A percentile compares a stretch with the other conserved stretches of the same genome.
Conservation (phyloP, 2,329 filamentous ascomycete species). For the Verticillium nubilum region DNA sequence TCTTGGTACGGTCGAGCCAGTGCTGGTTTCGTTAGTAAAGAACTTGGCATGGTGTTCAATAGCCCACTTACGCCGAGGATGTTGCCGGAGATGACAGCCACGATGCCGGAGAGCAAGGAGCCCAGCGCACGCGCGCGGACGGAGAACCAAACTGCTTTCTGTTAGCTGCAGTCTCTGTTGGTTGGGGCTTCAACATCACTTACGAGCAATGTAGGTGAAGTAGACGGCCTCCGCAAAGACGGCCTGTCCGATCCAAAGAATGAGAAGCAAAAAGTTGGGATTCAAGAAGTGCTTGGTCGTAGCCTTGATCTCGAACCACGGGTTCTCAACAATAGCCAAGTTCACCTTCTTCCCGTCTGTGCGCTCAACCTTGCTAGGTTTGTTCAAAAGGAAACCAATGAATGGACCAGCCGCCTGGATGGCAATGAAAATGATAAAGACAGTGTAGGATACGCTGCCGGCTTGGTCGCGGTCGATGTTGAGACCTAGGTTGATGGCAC, state of each 20-base stretch:
- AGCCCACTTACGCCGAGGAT: constrained; percentile 47
- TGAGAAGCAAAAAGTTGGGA: constrained; percentile 56
- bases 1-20: constrained; percentile 53
- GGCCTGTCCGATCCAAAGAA: constrained; percentile 64
- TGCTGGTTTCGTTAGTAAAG: constrained; percentile 19
- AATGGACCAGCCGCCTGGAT: constrained; percentile 62
- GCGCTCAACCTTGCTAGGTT: constrained; percentile 56
- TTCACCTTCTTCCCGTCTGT: constrained; percentile 59
- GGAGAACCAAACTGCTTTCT: constrained; percentile 54
- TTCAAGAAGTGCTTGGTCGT: constrained; percentile 55
- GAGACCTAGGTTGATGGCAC: constrained; percentile 64
- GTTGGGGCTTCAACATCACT: constrained; percentile 10
- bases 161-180: constrained; percentile 13
- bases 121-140: constrained; percentile 65
- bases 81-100: constrained; percentile 61
- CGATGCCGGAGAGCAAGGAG: constrained; percentile 64
- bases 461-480: constrained; percentile 52
- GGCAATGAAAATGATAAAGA: constrained; percentile 66
- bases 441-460: constrained; percentile 63
- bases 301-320: constrained; percentile 53
- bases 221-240: constrained; percentile 69
- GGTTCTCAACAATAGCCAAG: constrained; percentile 50
- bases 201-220: constrained; percentile 58
- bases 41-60: constrained; percentile 7
- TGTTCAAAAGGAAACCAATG: constrained; percentile 57